Base-by-base conservation (phyloP, 1,284 basidiomycete genomes). In the Melampsora larici-populina region DNA sequence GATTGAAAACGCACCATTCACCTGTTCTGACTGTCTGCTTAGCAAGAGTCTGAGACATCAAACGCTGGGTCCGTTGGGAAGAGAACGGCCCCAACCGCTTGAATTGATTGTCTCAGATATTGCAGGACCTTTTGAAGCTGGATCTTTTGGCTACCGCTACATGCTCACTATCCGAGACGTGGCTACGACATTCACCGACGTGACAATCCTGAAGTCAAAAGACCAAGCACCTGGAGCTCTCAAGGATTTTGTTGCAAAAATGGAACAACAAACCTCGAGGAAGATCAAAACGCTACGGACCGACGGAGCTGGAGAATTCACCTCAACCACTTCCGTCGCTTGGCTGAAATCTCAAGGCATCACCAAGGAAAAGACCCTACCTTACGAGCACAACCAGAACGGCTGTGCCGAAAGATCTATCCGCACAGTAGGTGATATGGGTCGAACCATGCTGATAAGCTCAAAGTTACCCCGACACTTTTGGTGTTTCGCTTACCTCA, bases 271-370 rank as follows among this genome's bases (percentile, higher is more conserved):
- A 1, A 75, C 49, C 4, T 43, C 62, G 1, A 60, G 43, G 36
- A 58, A 40, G 4, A 43, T 68, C 51, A 75, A 75, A 29, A 6
- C 15, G 26, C 55, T 75, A 11, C 31, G 51, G 18, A 75, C 73
- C 5, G 51, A 75, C 13, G 58, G 58, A 0, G 73, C 64, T 4
- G 65, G 64, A 1, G 55, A 75, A 26, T 75, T 67, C 49, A 75
- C n/a, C 8, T 58, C 48, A 3, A 62, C 51, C 15, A 0, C 18
- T 0, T 67, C 68, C 49, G 6, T 33, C 2, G 11, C 1, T 9
- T 72, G 24, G 11, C n/a, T 74, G 0, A 4, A 2, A 7, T 1
- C 13, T 0, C 58, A 43, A 13, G 64, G 72, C 0, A 74, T 74
- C 7, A n/a, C 1, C 1, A 24, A 43, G 1, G 64, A 72, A 26